phyloP scores from a whole-genome alignment of 192 early-diverging fungal species.

The Linnemannia schmuckeri region DNA sequence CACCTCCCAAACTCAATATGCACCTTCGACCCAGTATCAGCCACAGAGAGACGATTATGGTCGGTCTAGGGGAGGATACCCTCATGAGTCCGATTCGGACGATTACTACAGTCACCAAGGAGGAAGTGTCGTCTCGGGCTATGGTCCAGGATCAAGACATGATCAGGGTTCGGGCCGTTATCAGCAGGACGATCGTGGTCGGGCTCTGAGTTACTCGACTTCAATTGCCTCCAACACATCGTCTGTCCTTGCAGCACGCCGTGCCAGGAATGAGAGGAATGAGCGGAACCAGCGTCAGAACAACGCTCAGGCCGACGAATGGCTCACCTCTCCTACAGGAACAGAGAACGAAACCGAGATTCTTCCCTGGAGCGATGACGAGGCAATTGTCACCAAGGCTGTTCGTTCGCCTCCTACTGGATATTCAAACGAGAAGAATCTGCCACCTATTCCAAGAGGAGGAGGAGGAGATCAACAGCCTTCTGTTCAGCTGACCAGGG shows the following conservation, averaged over 20 bases:
- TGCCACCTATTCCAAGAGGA: conserved; percentile 37
- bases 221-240: conserved; percentile 46
- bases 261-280: conserved; percentile 40
- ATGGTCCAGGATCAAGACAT: conserved; percentile 3
- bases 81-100: conserved; percentile 45
- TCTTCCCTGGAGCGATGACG: conserved; percentile 53
- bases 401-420: conserved; percentile 49
- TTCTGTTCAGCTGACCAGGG: neutral
- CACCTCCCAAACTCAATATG: conserved; percentile 17
- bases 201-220: conserved; percentile 36
- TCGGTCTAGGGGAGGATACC: conserved; percentile 13
- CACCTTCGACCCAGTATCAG: conserved; percentile 24
- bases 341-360: conserved; percentile 50
- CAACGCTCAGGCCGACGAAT: conserved; percentile 22
- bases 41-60: conserved; percentile 9
- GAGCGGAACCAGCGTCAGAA: conserved; percentile 18
- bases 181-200: conserved; percentile 12
- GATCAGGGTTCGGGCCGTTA: conserved; percentile 22
- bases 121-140: conserved; percentile 1
- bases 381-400: conserved; percentile 49
- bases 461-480: neutral
- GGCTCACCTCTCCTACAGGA: conserved; percentile 51
- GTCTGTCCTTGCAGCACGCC: conserved; percentile 35
- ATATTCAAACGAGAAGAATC: conserved; percentile 36
- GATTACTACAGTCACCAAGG: conserved; percentile 43